Base-by-base conservation (phyloP, 2,329 filamentous ascomycete genomes). In the Aschersonia sp. region DNA sequence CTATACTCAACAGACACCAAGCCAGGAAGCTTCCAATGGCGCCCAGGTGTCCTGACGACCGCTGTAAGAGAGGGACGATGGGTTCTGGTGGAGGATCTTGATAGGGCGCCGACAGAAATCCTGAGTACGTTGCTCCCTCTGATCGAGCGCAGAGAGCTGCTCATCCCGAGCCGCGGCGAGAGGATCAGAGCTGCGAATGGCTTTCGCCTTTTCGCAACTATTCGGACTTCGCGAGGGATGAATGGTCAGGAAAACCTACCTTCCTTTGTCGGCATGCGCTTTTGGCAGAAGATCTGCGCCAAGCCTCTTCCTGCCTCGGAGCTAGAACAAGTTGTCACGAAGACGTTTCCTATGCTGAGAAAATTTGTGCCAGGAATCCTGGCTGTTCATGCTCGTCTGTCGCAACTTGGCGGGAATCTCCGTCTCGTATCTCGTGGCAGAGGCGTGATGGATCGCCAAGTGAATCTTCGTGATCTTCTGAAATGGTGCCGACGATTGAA, bases 41-140 rank as follows among this genome's bases (percentile, higher is more conserved):
- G 86, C 50, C 79, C 92, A 4, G 92, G 92, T 65, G 86, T 97
- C 22, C 70, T 99, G 55, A 95, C 92, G 0, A 94, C 87, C 32
- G 94, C 94, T 37, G 88, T 97, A 3, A 83, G 77, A 58, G 90
- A 98, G 69, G 94, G 92, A 12, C 77, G 90, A 58, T 98, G 92
- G 94, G 85, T 98, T 6, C 72, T 98, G 53, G 94, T 99, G 50
- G 94, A 99, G 64, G 94, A 99, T 63, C 73, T 99, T 41, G 89
- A 98, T 61, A 81, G 90, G 52, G 92, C 92, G 9, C 92, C 94
- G 5, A 90, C 87, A 54, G 92, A 98, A 64, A 86, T 98, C 44
- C 81, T 98, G 62, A 94, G 90, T 61, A 88, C 89, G 11, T 76
- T 99, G 31, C 72, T 98, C 30, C 92, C 94, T 8, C 73, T 98